Percentiles rank a stretch among this genome's conserved stretches.
Conservation (phyloP, 2,329 filamentous ascomycete species). For the Colletotrichum spinosum region DNA sequence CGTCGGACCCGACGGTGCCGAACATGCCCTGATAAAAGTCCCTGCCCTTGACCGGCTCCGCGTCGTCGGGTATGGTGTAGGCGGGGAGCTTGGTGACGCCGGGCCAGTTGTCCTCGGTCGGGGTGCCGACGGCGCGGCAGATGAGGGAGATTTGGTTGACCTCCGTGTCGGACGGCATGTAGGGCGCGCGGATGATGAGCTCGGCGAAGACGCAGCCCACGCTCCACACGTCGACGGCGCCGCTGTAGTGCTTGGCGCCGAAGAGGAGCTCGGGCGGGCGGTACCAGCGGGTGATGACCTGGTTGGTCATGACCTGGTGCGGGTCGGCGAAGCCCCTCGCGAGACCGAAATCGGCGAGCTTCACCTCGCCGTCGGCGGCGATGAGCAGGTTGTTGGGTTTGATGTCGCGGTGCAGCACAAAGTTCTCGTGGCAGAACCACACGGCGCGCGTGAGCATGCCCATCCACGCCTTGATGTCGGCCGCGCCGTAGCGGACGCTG, state of each 20-base stretch:
- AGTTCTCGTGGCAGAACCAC: slow-evolving; percentile 97
- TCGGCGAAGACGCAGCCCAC: slow-evolving; percentile 95
- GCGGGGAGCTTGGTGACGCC: slow-evolving; percentile 84
- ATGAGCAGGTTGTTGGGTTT: slow-evolving; percentile 99
- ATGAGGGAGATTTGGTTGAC: slow-evolving; percentile 89
- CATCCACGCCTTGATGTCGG: slow-evolving; percentile 99
- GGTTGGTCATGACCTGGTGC: slow-evolving; percentile 87
- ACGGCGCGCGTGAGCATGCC: slow-evolving; percentile 93
- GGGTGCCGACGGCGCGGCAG: slow-evolving; percentile 86
- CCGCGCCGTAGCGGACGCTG: slow-evolving; percentile 81
- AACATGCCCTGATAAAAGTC: slow-evolving; percentile 83
- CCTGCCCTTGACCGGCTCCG: slow-evolving; percentile 70
- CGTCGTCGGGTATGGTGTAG: slow-evolving; percentile 77
- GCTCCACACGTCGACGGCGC: slow-evolving; percentile 94
- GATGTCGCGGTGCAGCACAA: slow-evolving; percentile 95
- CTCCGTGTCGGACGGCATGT: slow-evolving; percentile 86
- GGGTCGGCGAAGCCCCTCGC: slow-evolving; percentile 92
- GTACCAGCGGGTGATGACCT: slow-evolving; percentile 98
- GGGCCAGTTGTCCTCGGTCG: slow-evolving; percentile 95
- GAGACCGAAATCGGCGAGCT: slow-evolving; percentile 97
- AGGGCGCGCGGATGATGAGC: slow-evolving; percentile 84
- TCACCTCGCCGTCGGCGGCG: slow-evolving; percentile 90
- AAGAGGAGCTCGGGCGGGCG: slow-evolving; percentile 93
- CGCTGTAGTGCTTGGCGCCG: slow-evolving; percentile 88
- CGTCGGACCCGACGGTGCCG: slow-evolving; percentile 81